Evolutionary conservation across 441 rosid species (phyloP).

Genomic region (Raphanus hybrid): DNA sequence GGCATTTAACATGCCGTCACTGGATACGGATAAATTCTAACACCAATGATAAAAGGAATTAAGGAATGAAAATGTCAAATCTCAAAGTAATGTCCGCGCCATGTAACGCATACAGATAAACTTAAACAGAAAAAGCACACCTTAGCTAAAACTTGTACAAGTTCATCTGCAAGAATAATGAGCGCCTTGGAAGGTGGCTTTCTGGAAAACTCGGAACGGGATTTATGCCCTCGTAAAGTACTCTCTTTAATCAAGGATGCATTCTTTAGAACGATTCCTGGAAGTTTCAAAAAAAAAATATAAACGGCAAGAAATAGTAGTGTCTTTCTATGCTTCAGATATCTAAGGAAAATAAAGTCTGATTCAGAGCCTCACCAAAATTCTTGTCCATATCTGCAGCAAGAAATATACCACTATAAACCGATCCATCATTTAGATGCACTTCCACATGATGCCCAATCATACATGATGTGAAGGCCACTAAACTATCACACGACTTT

Average conservation of each 20-base stretch:
- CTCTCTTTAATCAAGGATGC: constrained; percentile 79
- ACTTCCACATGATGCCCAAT: constrained; percentile 90
- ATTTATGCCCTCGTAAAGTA: constrained; percentile 61
- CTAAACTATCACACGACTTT: constrained; percentile 65
- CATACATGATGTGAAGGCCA: constrained; percentile 67
- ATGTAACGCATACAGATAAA: constrained; percentile 20
- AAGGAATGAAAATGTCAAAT: constrained; percentile 25
- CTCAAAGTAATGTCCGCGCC: constrained; percentile 24
- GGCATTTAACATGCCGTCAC: constrained; percentile 61
- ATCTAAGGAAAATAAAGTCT: constrained; percentile 11
- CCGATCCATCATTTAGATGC: constrained; percentile 85
- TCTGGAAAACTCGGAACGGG: constrained; percentile 59
- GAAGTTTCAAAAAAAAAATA: constrained; percentile 37
- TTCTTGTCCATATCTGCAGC: constrained; percentile 82
- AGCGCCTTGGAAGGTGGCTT: constrained; percentile 75
- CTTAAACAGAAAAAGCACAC: constrained; percentile 45
- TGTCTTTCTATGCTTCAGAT: constrained; percentile 20
- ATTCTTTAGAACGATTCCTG: constrained; percentile 92
- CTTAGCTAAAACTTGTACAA: constrained; percentile 94
- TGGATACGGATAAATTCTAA: constrained; percentile 79
- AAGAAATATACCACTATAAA: constrained; percentile 81
- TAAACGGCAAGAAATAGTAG: constrained; percentile 22
- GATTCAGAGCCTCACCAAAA: constrained; percentile 61
- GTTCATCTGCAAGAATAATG: constrained; percentile 79
- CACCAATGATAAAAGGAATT: constrained; percentile 21